These are phyloP conservation scores for Podospora bellae-mahoneyi DNA, from an alignment of 495 filamentous ascomycete species.

Conservation along the genomic window DNA sequence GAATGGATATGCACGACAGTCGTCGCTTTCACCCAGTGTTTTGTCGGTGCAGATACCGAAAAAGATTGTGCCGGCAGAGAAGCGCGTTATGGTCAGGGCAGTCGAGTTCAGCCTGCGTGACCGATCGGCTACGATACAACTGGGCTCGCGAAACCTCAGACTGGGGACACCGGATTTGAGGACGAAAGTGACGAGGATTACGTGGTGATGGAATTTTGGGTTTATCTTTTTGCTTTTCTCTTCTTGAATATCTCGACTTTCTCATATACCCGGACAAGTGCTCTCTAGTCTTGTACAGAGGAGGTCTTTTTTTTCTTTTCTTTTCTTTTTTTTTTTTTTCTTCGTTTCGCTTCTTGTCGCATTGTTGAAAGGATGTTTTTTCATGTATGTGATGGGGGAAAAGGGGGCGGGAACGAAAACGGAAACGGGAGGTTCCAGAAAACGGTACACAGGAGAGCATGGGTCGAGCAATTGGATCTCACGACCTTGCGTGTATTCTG, in stretches of 20 bases:
- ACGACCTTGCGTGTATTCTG: not conserved
- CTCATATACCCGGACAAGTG: not conserved
- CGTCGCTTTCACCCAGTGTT: slow-evolving; percentile 1
- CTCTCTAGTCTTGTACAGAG: not conserved
- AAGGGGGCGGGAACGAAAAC: not conserved
- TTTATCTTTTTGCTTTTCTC: slow-evolving; percentile 2
- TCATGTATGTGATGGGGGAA: not conserved
- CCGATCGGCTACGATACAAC: slow-evolving; percentile 45
- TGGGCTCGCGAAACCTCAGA: slow-evolving; percentile 49
- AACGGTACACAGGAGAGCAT: not conserved
- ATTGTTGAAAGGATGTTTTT: not conserved
- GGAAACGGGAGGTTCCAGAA: not conserved
- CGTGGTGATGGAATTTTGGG: slow-evolving; percentile 36
- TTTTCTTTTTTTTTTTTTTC: no score
- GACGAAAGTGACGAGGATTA: slow-evolving; percentile 42
- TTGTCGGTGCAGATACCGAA: slow-evolving; percentile 7
- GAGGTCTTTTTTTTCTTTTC: not conserved
- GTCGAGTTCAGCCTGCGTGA: slow-evolving; percentile 53
- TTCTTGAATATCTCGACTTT: slow-evolving; percentile 7
- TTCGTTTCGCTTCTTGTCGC: not conserved
- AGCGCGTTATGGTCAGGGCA: slow-evolving; percentile 52
- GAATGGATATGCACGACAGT: not conserved
- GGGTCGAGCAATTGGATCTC: not conserved
- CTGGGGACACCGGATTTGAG: slow-evolving; percentile 45
- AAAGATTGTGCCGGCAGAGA: slow-evolving; percentile 42